Evolutionary conservation across 192 early-diverging fungal species (phyloP).

Genomic region (Backusella mclennaniae): DNA sequence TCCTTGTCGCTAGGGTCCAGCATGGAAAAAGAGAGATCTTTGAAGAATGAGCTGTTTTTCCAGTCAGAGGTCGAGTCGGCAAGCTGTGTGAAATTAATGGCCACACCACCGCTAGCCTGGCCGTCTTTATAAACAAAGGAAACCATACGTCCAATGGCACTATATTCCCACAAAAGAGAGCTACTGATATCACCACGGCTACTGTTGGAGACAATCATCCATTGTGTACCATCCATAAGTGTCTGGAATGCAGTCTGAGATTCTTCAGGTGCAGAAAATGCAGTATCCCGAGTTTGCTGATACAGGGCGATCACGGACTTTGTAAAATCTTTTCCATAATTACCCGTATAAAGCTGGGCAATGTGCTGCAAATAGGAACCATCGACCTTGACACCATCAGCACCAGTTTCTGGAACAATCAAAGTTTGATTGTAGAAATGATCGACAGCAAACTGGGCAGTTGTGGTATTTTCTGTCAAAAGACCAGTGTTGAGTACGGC

Average conservation of each 20-base stretch:
- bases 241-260: conserved; percentile 12
- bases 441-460: background rate
- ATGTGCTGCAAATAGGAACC: conserved; percentile 31
- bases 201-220: conserved; percentile 20
- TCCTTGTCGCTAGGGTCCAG: background rate
- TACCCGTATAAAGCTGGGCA: conserved; percentile 22
- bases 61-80: conserved; percentile 16
- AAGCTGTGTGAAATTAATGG: conserved; percentile 12
- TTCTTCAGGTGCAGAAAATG: conserved; percentile 4
- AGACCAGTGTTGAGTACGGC: conserved; percentile 8
- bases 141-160: conserved; percentile 27
- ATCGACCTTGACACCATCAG: conserved; percentile 25
- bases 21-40: background rate
- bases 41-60: background rate
- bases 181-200: background rate
- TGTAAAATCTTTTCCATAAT: conserved; percentile 28
- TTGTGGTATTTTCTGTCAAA: conserved; percentile 20
- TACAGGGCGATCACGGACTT: conserved; percentile 9
- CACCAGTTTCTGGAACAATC: background rate
- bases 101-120: conserved; percentile 21
- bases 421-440: conserved; percentile 19
- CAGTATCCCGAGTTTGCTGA: conserved; percentile 9
- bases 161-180: conserved; percentile 24
- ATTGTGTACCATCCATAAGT: conserved; percentile 25
- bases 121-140: conserved; percentile 7